A percentile compares a stretch with the other conserved stretches of the same genome.
These are phyloP conservation scores for Juncus effusus DNA, from an alignment of 176 grass and related monocot genomes.

Conservation along the genomic window DNA sequence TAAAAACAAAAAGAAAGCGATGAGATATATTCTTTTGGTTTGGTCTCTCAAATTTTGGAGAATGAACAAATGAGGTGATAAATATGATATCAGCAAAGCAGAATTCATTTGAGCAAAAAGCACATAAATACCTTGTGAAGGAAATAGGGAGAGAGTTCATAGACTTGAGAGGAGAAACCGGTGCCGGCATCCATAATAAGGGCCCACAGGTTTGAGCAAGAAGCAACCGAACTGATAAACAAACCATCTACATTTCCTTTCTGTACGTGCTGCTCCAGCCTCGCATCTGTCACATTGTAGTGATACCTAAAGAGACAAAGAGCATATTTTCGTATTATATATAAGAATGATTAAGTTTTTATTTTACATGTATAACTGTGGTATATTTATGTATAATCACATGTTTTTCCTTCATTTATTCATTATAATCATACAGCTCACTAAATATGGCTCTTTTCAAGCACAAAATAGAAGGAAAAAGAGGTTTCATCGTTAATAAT, in stretches of 20 bases:
- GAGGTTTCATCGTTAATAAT: too few species aligned
- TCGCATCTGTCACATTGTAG: constrained; percentile 84
- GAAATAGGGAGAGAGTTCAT: constrained; percentile 72
- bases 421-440: too few species aligned
- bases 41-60: too few species aligned
- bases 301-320: constrained; percentile 65
- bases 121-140: constrained; percentile 63
- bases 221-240: constrained; percentile 82
- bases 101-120: constrained; percentile 5
- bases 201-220: constrained; percentile 85
- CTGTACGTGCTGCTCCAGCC: constrained; percentile 65
- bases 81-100: constrained; percentile 21
- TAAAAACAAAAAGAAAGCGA: neutral
- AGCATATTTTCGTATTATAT: too few species aligned
- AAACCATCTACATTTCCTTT: constrained; percentile 94
- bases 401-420: too few species aligned
- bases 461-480: too few species aligned
- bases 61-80: neutral
- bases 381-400: too few species aligned
- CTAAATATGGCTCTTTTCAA: too few species aligned
- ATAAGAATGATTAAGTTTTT: too few species aligned
- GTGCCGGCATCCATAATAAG: constrained; percentile 98
- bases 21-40: too few species aligned
- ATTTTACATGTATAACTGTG: too few species aligned
- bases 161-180: constrained; percentile 74